Evolutionary conservation across 2,329 filamentous ascomycete species (phyloP).

Genomic region (Cladophialophora immunda): DNA sequence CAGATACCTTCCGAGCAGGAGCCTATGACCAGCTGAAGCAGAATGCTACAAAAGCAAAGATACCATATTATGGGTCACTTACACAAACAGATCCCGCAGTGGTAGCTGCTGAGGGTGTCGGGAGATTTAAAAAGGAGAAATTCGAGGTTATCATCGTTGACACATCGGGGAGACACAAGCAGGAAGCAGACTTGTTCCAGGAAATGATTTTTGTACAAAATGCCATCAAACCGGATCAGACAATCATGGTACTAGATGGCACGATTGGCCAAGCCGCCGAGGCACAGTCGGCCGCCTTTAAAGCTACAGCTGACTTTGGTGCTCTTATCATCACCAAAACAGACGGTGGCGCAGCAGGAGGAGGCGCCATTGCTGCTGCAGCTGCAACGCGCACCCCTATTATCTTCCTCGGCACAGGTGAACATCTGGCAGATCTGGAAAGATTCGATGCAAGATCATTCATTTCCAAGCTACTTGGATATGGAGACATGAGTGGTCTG

Average conservation of each 20-base stretch:
- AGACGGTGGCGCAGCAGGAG: conserved; percentile 92
- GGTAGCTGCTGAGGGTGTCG: conserved; percentile 93
- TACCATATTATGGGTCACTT: conserved; percentile 95
- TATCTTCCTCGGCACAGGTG: conserved; percentile 96
- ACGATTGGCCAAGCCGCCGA: conserved; percentile 97
- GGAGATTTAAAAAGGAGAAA: conserved; percentile 98
- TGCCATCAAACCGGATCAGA: conserved; percentile 91
- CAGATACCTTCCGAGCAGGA: conserved; percentile 97
- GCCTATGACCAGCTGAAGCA: conserved; percentile 99
- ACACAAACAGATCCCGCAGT: conserved; percentile 96
- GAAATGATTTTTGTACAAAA: conserved; percentile 98
- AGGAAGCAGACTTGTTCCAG: conserved; percentile 93
- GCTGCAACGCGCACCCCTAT: conserved; percentile 96
- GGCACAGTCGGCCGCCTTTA: conserved; percentile 94
- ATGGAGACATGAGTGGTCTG: conserved; percentile 95
- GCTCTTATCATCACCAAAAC: conserved; percentile 99
- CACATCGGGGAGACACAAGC: conserved; percentile 91
- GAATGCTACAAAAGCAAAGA: conserved; percentile 98
- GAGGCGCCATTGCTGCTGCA: conserved; percentile 96
- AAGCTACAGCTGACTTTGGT: conserved; percentile 94
- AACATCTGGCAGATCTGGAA: conserved; percentile 95
- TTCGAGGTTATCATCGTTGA: conserved; percentile 99
- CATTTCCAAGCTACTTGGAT: conserved; percentile 90
- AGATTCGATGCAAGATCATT: conserved; percentile 92
- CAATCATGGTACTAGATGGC: conserved; percentile 96